Evolutionary conservation across 495 filamentous ascomycete genomes (phyloP).

Genomic region (Symbiotaphrina buchneri): DNA sequence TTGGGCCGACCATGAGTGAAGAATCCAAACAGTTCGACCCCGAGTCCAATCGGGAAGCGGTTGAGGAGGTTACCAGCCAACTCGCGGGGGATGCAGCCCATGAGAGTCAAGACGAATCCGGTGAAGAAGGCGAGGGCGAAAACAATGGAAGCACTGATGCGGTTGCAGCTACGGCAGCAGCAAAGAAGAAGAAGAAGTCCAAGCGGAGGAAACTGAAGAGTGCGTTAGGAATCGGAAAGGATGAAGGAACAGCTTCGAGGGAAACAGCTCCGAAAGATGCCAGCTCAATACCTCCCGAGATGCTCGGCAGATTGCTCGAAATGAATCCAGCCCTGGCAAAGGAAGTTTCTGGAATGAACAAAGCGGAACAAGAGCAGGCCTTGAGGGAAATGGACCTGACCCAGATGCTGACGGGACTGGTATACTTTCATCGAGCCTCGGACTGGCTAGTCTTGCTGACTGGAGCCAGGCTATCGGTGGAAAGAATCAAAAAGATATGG

Average conservation of each 20-base stretch:
- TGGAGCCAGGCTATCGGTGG: conserved; percentile 24
- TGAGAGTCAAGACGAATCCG: conserved; percentile 6
- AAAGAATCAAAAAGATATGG: conserved; percentile 91
- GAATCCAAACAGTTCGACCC: conserved; percentile 4
- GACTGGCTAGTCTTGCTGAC: conserved; percentile 2
- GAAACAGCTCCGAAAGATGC: background rate
- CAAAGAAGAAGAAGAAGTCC: conserved; percentile 26
- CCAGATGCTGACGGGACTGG: conserved; percentile 64
- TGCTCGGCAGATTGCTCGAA: conserved; percentile 19
- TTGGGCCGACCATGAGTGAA: conserved; percentile 2
- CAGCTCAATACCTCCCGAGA: background rate
- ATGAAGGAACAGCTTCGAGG: background rate
- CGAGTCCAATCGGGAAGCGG: background rate
- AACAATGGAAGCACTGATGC: conserved; percentile 9
- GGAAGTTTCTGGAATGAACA: conserved; percentile 20
- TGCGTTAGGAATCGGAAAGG: conserved; percentile 1
- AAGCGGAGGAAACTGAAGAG: conserved; percentile 26
- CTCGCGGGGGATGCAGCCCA: background rate
- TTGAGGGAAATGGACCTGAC: conserved; percentile 51
- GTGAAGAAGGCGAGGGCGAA: conserved; percentile 16
- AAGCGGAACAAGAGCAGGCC: conserved; percentile 25
- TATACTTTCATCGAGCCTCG: conserved; percentile 4
- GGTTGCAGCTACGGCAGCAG: conserved; percentile 6
- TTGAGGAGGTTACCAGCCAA: background rate
- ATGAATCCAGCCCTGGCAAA: conserved; percentile 37